These are phyloP conservation scores for Oryza punctata DNA, from an alignment of 176 grass and related monocot species.

Conservation along the genomic window DNA sequence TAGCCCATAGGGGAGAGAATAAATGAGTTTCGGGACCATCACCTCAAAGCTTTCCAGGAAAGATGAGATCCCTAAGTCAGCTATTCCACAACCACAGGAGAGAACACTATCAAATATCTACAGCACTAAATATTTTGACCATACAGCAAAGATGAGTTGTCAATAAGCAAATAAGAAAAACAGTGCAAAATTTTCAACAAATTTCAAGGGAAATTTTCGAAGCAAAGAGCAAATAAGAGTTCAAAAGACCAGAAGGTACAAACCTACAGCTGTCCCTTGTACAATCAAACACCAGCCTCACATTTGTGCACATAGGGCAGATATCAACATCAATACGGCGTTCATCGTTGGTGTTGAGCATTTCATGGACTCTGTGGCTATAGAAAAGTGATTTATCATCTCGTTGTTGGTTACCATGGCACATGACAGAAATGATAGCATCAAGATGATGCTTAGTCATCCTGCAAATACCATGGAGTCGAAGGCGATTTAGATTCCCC, in stretches of 20 bases:
- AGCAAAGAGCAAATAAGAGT: conserved; percentile 4
- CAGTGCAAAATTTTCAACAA: not conserved
- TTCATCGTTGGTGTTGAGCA: conserved; percentile 46
- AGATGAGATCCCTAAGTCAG: conserved; percentile 30
- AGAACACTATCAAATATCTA: conserved; percentile 18
- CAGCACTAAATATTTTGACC: not conserved
- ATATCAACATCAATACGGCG: conserved; percentile 77
- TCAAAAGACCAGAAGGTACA: conserved; percentile 24
- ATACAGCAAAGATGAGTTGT: conserved; percentile 34
- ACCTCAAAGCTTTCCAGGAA: conserved; percentile 24
- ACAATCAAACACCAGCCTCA: conserved; percentile 80
- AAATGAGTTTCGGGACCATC: conserved; percentile 24
- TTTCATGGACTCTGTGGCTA: conserved; percentile 37
- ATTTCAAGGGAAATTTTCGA: not conserved
- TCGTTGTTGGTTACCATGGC: conserved; percentile 34
- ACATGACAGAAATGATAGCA: conserved; percentile 64
- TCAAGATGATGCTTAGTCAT: conserved; percentile 77
- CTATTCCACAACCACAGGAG: conserved; percentile 43
- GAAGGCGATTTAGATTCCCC: conserved; percentile 57
- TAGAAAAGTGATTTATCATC: conserved; percentile 42
- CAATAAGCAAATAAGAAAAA: not conserved
- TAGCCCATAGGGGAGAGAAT: not conserved
- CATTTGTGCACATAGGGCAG: conserved; percentile 54
- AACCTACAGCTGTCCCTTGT: conserved; percentile 80
- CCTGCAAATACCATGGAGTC: conserved; percentile 57